Percentiles rank a stretch among this genome's conserved stretches.
Evolutionary conservation across 257 asterid species (phyloP).

Genomic region (Craterostigma plantagineum): DNA sequence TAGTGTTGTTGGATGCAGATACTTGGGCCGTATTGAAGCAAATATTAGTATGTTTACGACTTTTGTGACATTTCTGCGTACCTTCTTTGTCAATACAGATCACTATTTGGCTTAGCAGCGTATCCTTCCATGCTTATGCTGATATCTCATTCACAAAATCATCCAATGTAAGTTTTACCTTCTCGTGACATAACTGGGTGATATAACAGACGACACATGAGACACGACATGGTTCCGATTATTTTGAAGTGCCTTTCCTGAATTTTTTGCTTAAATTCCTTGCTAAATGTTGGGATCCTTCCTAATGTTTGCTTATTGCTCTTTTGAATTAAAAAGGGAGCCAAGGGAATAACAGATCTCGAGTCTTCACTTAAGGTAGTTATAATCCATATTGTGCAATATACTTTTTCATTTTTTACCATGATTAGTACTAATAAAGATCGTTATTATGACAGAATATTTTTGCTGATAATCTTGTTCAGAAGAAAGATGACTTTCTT

Average conservation of each 20-base stretch:
- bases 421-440: constrained; percentile 6
- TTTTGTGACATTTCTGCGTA: constrained; percentile 10
- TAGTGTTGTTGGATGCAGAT: not conserved
- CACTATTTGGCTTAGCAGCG: constrained; percentile 68
- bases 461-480: constrained; percentile 75
- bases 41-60: not conserved
- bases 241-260: constrained; percentile 10
- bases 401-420: constrained; percentile 5
- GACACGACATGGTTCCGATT: not conserved
- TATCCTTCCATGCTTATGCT: constrained; percentile 71
- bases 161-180: constrained; percentile 54
- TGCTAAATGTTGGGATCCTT: too few relatives aligned
- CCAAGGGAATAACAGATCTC: constrained; percentile 82
- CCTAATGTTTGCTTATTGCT: too few relatives aligned
- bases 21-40: not conserved
- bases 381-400: not conserved
- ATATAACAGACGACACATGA: not conserved
- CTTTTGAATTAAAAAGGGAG: constrained; percentile 31
- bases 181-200: constrained; percentile 5
- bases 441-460: constrained; percentile 34
- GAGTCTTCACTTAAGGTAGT: constrained; percentile 68
- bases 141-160: constrained; percentile 63
- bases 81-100: constrained; percentile 35
- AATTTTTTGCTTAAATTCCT: constrained; percentile 11
- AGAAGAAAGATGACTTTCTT: constrained; percentile 65